Conservation (phyloP, 2,329 filamentous ascomycete genomes). For the Hortaea werneckii region DNA sequence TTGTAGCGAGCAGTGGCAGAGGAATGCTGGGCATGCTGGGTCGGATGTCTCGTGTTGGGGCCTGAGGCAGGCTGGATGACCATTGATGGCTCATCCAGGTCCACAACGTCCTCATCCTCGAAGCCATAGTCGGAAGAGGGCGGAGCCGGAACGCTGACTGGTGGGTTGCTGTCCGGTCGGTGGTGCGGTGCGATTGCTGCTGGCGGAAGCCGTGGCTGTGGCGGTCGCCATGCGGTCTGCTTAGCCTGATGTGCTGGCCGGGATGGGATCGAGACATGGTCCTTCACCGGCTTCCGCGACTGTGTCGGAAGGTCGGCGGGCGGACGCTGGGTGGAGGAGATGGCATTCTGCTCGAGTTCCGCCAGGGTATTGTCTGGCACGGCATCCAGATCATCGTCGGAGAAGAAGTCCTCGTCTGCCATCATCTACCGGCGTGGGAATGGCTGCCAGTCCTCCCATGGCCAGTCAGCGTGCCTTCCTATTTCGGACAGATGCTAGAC, state of each 20-base stretch:
- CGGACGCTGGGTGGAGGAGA: slow-evolving; percentile 31
- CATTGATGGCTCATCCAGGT: slow-evolving; percentile 32
- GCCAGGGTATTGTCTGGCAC: slow-evolving; percentile 36
- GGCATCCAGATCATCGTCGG: slow-evolving; percentile 36
- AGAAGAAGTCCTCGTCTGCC: slow-evolving; percentile 38
- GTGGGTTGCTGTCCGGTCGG: slow-evolving; percentile 9
- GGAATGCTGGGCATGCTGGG: background rate
- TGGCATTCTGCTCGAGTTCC: slow-evolving; percentile 35
- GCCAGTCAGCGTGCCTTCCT: slow-evolving; percentile 3
- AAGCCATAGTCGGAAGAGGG: slow-evolving; percentile 35
- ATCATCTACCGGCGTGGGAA: slow-evolving; percentile 11
- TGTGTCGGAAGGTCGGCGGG: background rate
- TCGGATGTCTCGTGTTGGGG: background rate
- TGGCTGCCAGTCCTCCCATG: background rate
- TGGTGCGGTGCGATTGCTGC: background rate
- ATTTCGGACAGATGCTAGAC: background rate
- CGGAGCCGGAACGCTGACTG: slow-evolving; percentile 14
- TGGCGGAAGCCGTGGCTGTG: slow-evolving; percentile 8
- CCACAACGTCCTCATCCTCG: slow-evolving; percentile 36
- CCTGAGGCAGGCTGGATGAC: slow-evolving; percentile 15
- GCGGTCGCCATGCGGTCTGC: slow-evolving; percentile 21
- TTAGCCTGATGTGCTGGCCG: slow-evolving; percentile 9
- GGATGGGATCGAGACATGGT: slow-evolving; percentile 13
- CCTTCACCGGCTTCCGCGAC: slow-evolving; percentile 8
- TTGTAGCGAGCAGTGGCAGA: background rate